phyloP scores from a whole-genome alignment of 2,329 filamentous ascomycete genomes.

The Chaetothyriales sp. region DNA sequence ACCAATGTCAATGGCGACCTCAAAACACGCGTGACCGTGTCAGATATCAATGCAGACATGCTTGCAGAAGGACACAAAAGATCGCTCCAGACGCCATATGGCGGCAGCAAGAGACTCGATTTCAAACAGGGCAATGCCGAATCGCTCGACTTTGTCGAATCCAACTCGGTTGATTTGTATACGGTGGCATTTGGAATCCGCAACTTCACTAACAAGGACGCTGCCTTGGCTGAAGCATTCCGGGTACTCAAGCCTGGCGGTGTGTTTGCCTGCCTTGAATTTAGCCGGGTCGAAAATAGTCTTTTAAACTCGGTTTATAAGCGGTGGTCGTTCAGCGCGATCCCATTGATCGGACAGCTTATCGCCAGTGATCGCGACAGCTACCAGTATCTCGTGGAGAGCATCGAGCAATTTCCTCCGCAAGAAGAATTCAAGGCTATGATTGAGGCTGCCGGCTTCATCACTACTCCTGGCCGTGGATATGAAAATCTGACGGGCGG shows the following conservation, averaged over 20 bases:
- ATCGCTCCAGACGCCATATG: slow-evolving; percentile 49
- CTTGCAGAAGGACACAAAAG: slow-evolving; percentile 75
- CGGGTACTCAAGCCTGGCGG: slow-evolving; percentile 87
- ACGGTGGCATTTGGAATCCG: slow-evolving; percentile 95
- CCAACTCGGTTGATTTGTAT: slow-evolving; percentile 75
- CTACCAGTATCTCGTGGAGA: slow-evolving; percentile 97
- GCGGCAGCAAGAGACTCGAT: slow-evolving; percentile 38
- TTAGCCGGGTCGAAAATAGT: slow-evolving; percentile 68
- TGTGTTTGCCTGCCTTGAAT: slow-evolving; percentile 92
- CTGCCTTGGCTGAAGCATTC: slow-evolving; percentile 68
- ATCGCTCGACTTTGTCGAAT: slow-evolving; percentile 49
- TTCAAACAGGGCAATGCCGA: slow-evolving; percentile 92
- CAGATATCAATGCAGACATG: slow-evolving; percentile 95
- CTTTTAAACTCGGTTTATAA: slow-evolving; percentile 80
- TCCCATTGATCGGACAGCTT: slow-evolving; percentile 87
- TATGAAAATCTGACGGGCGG: slow-evolving; percentile 88
- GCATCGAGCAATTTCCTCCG: slow-evolving; percentile 81
- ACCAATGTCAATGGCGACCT: slow-evolving; percentile 67
- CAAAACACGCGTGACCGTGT: slow-evolving; percentile 72
- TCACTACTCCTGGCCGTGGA: slow-evolving; percentile 64
- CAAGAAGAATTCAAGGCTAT: slow-evolving; percentile 74
- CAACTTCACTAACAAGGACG: slow-evolving; percentile 87
- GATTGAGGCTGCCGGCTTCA: slow-evolving; percentile 57
- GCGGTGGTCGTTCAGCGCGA: slow-evolving; percentile 87
- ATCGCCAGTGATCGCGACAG: slow-evolving; percentile 89